These are phyloP conservation scores for Protea cynaroides DNA, from an alignment of 164 flowering plant genomes.

Conservation along the genomic window DNA sequence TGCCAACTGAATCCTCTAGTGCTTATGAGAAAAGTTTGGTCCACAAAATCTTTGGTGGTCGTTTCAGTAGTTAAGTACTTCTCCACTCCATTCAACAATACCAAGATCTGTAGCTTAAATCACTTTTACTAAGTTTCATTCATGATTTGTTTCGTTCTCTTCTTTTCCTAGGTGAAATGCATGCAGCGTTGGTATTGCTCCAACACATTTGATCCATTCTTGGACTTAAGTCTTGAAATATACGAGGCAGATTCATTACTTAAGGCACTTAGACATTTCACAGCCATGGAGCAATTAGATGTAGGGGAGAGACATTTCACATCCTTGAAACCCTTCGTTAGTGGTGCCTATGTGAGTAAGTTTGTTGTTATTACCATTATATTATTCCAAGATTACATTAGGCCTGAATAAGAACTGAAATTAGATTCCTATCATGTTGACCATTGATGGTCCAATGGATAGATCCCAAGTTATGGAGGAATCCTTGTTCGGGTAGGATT, in stretches of 20 bases:
- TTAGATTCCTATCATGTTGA: too few relatives aligned
- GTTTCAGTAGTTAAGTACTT: conserved; percentile 78
- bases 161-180: conserved; percentile 69
- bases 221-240: conserved; percentile 94
- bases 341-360: conserved; percentile 72
- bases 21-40: conserved; percentile 98
- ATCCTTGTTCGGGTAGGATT: too few relatives aligned
- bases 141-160: conserved; percentile 4
- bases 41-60: conserved; percentile 94
- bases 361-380: not conserved
- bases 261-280: conserved; percentile 74
- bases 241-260: conserved; percentile 66
- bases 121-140: conserved; percentile 1
- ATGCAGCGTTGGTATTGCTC: conserved; percentile 75
- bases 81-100: not conserved
- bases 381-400: not conserved
- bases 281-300: conserved; percentile 75
- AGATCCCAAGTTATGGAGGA: too few relatives aligned
- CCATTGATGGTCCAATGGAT: not conserved
- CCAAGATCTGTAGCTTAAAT: conserved; percentile 1
- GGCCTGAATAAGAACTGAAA: too few relatives aligned
- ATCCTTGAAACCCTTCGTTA: conserved; percentile 78
- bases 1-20: conserved; percentile 75
- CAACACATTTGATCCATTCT: conserved; percentile 85
- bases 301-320: conserved; percentile 84